Evolutionary conservation across 2,329 filamentous ascomycete genomes (phyloP), one percentile per base, ranked within the genome.

Genomic region (Trichoderma sp.): DNA sequence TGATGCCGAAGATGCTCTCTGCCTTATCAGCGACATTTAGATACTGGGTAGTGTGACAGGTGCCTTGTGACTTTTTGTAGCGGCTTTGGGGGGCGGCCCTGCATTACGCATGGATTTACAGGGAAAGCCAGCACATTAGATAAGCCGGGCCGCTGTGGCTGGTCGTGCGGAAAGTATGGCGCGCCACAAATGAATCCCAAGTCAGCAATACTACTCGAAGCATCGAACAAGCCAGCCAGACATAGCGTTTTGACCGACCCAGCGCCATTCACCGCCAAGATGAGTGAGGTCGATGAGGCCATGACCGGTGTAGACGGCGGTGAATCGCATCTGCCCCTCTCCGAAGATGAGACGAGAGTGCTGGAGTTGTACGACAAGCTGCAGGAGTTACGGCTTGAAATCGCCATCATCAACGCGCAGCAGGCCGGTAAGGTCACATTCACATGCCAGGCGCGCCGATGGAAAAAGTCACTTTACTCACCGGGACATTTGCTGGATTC

Each of bases 341-440:
- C 91, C 1, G 85, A 89, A 43, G 85, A 88, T 73, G 93, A 97
- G 81, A 83, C 86, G 76, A 86, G 86, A 74, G 86, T 92, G 32
- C 84, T 96, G 43, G 86, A 89, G 53, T 86, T 95, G 63, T 92
- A 93, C 81, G 90, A 94, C 79, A 87, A 87, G 75, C 83, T 94
- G 30, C 89, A 91, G 77, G 89, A 93, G 79, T 85, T 95, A 58
- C 88, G 90, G 76, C 83, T 95, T 26, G 91, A 96, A 82, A 88
- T 90, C 70, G 90, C 90, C 47, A 84, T 96, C 51, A 81, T 94
- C 14, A 85, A 82, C 58, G 86, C 86, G 5, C 85, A 86, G 71
- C 74, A 76, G 21, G 74, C 78, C 74, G 78, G 85, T 85, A 76
- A 71, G 58, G 15, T 51, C 57, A 61, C 28, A 51, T 36, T 51